Conservation (phyloP, 176 grass and related monocot species). For the Oryza rufipogon region DNA sequence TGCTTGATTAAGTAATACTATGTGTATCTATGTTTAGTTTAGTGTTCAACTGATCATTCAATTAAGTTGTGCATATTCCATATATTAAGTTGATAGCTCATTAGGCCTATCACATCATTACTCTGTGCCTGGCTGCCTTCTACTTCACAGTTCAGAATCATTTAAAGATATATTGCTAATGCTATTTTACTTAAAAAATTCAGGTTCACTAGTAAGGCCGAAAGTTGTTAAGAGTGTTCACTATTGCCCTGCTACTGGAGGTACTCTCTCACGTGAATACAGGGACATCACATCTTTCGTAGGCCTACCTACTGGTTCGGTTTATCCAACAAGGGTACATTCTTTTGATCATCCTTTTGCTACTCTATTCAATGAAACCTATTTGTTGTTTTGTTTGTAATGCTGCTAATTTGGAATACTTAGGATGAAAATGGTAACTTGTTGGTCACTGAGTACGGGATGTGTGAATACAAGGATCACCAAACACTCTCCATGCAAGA, state of each 20-base stretch:
- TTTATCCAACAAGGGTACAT: constrained; percentile 96
- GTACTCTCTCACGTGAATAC: constrained; percentile 77
- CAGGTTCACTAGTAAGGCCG: constrained; percentile 87
- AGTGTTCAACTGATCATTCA: neutral
- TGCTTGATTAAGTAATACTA: neutral
- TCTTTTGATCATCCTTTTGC: neutral
- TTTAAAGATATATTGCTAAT: constrained; percentile 21
- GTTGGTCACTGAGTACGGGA: constrained; percentile 89
- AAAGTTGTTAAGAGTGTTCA: constrained; percentile 99
- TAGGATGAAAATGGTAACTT: constrained; percentile 95
- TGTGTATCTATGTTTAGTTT: neutral
- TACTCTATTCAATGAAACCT: neutral
- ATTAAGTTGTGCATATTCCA: neutral
- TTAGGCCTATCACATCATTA: neutral
- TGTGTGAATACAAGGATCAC: constrained; percentile 98
- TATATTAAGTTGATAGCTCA: neutral
- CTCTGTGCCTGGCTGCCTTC: neutral
- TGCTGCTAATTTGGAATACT: constrained; percentile 23
- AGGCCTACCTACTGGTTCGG: constrained; percentile 91
- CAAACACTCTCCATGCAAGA: constrained; percentile 98
- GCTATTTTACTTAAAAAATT: constrained; percentile 14
- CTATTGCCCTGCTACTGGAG: constrained; percentile 73
- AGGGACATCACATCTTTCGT: constrained; percentile 92
- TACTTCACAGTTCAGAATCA: neutral
- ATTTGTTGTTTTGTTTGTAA: constrained; percentile 23